Base-by-base conservation (phyloP, 208 protist genomes). In the Wallacemonas sp. region DNA sequence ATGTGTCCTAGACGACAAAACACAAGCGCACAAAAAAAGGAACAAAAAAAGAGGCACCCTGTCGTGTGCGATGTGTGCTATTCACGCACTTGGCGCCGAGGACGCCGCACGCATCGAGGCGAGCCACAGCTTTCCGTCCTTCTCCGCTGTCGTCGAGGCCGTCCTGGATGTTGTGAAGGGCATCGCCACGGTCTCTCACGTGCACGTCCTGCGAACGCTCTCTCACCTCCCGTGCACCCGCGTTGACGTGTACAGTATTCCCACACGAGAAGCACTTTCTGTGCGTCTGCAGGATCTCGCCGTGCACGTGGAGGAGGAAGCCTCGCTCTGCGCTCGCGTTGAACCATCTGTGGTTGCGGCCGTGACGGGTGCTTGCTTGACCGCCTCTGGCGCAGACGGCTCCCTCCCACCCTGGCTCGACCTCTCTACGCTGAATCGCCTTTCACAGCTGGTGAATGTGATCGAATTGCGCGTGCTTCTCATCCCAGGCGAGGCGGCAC, bases 61-160 rank as follows among this genome's bases (percentile, higher is more conserved):
- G n/a, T n/a, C n/a, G n/a, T n/a, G n/a, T n/a, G 44, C 9, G 30
- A 62, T 62, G 56, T 5, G n/a, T 2, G 27, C 54, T 48, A 83
- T 89, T 57, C 63, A 64, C 27, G 65, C 29, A 0, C 34, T 89
- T 0, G 12, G 32, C 2, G 1, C 6, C 0, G 5, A 30, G 19
- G 80, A 81, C 17, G 70, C 79, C 3, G 49, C 39, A 23, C 70
- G 69, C 19, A 46, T 90, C 12, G 70, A 72, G 19, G 83, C 80
- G 11, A 72, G 71, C 24, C 43, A 80, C 38, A 62, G 63, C 60
- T 72, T 86, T 38, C 83, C 83, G 0, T 71, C 66, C 36, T 78
- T 90, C 46, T 39, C 83, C 2, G 68, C 66, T 55, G 74, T 74
- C 1, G 21, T 76, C 0, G 74, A 78, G 36, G 19, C 33, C 32